phyloP scores from a whole-genome alignment of 441 rosid genomes.

The Pelargonium australe region DNA sequence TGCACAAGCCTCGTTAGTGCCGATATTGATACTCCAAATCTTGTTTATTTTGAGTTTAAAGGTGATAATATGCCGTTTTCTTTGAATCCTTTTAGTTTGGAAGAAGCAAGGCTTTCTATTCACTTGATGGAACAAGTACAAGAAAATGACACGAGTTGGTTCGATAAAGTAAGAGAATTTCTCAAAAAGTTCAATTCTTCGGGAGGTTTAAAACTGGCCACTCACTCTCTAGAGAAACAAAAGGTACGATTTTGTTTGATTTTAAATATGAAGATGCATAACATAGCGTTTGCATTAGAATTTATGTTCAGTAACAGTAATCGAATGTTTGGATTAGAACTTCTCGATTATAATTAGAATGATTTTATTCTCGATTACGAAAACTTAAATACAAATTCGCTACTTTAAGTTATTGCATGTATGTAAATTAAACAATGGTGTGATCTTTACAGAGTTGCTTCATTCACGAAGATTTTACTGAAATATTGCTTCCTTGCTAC shows the following conservation, averaged over 20 bases:
- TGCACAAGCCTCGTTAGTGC: slow-evolving; percentile 23
- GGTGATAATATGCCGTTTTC: slow-evolving; percentile 26
- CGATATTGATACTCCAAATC: slow-evolving; percentile 27
- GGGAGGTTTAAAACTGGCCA: slow-evolving; percentile 27
- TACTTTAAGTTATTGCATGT: too few relatives aligned
- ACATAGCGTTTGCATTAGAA: too few relatives aligned
- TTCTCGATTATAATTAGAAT: too few relatives aligned
- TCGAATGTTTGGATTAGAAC: too few relatives aligned
- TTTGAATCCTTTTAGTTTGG: slow-evolving; percentile 28
- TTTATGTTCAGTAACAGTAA: too few relatives aligned
- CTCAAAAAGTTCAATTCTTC: slow-evolving; percentile 23
- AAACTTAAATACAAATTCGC: too few relatives aligned
- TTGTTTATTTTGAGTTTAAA: slow-evolving; percentile 32
- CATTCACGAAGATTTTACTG: slow-evolving; percentile 25
- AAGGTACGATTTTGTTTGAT: slow-evolving; percentile 10
- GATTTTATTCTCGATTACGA: too few relatives aligned
- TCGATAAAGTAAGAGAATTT: slow-evolving; percentile 17
- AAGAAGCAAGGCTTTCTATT: slow-evolving; percentile 31
- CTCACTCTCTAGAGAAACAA: neutral
- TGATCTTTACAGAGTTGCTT: slow-evolving; percentile 23
- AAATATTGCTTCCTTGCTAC: slow-evolving; percentile 18
- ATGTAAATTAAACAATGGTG: too few relatives aligned
- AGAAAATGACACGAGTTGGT: neutral
- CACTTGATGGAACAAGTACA: neutral
- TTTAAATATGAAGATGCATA: too few relatives aligned